A percentile compares a stretch with the other conserved stretches of the same genome.
These are phyloP conservation scores for Xylariales sp. DNA, from an alignment of 2,329 filamentous ascomycete genomes.

Conservation along the genomic window DNA sequence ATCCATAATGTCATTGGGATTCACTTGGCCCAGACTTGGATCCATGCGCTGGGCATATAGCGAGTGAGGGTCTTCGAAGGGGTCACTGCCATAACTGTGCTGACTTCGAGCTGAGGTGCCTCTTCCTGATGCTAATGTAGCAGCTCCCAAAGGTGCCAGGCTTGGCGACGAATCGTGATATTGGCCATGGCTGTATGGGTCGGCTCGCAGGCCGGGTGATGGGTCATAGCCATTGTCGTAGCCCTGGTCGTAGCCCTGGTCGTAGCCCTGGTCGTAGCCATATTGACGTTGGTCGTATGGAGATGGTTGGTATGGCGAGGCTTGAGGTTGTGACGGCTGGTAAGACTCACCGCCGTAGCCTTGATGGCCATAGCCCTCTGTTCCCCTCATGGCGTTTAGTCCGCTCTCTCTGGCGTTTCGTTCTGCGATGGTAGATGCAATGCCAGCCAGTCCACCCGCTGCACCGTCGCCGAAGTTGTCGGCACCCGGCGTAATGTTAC, in stretches of 20 bases:
- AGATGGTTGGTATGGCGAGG: conserved; percentile 15
- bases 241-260: conserved; percentile 11
- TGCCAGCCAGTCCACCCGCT: conserved; percentile 62
- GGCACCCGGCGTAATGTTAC: conserved; percentile 53
- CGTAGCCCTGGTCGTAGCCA: conserved; percentile 10
- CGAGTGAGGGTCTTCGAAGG: conserved; percentile 54
- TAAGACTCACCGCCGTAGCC: conserved; percentile 3
- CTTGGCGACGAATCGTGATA: conserved; percentile 36
- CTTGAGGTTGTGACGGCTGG: conserved; percentile 7
- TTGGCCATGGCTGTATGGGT: conserved; percentile 14
- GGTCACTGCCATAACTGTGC: conserved; percentile 56
- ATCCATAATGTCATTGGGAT: conserved; percentile 77
- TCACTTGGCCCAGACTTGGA: conserved; percentile 53
- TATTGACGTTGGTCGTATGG: conserved; percentile 12
- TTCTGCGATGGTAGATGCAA: conserved; percentile 63
- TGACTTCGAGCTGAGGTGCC: conserved; percentile 46
- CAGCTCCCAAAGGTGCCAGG: conserved; percentile 33
- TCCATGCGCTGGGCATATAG: conserved; percentile 41
- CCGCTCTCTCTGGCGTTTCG: conserved; percentile 61
- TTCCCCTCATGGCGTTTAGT: conserved; percentile 51
- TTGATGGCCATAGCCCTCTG: conserved; percentile 20
- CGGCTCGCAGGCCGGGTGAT: conserved; percentile 3
- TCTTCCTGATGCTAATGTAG: conserved; percentile 27
- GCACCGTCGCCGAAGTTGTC: conserved; percentile 63
- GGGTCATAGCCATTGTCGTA: conserved; percentile 16